Percentiles rank a stretch among this genome's conserved stretches.
Conservation (phyloP, 2,329 filamentous ascomycete genomes). For the Fusarium scirpi region DNA sequence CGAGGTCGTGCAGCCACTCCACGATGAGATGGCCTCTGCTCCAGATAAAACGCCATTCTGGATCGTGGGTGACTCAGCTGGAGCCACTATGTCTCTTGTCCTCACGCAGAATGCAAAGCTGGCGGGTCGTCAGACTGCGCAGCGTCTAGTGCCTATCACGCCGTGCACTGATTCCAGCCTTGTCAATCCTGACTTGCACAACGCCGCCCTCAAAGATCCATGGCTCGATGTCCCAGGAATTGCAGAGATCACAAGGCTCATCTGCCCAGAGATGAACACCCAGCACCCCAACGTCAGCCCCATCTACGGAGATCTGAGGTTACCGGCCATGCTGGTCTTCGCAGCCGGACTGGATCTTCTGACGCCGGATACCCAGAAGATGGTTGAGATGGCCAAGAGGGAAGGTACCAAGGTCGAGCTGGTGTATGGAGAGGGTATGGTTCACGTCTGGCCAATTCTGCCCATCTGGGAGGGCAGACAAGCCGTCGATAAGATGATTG, state of each 20-base stretch:
- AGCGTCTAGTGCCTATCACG: slow-evolving; percentile 48
- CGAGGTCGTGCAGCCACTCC: slow-evolving; percentile 48
- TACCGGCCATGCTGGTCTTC: slow-evolving; percentile 50
- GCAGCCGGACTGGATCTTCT: slow-evolving; percentile 48
- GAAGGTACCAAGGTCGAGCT: slow-evolving; percentile 46
- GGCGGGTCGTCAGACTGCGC: slow-evolving; percentile 43
- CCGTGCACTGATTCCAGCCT: slow-evolving; percentile 49
- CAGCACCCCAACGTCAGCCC: slow-evolving; percentile 48
- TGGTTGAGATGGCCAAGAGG: slow-evolving; percentile 46
- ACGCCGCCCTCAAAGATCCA: slow-evolving; percentile 42
- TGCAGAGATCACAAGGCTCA: slow-evolving; percentile 42
- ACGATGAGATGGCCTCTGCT: slow-evolving; percentile 49
- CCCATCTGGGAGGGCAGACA: slow-evolving; percentile 46
- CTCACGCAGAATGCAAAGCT: slow-evolving; percentile 48
- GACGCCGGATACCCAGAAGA: slow-evolving; percentile 46
- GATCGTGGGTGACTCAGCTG: slow-evolving; percentile 50
- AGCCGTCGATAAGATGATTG: slow-evolving; percentile 46
- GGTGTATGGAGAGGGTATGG: slow-evolving; percentile 49
- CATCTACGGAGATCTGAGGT: slow-evolving; percentile 46
- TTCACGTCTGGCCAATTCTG: slow-evolving; percentile 51
- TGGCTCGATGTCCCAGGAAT: slow-evolving; percentile 49
- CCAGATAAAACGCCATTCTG: slow-evolving; percentile 48
- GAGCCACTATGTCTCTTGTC: slow-evolving; percentile 49
- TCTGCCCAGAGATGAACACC: slow-evolving; percentile 45
- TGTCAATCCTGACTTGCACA: slow-evolving; percentile 45